Base-by-base conservation (phyloP, 495 filamentous ascomycete species). In the Lophium mytilinum region DNA sequence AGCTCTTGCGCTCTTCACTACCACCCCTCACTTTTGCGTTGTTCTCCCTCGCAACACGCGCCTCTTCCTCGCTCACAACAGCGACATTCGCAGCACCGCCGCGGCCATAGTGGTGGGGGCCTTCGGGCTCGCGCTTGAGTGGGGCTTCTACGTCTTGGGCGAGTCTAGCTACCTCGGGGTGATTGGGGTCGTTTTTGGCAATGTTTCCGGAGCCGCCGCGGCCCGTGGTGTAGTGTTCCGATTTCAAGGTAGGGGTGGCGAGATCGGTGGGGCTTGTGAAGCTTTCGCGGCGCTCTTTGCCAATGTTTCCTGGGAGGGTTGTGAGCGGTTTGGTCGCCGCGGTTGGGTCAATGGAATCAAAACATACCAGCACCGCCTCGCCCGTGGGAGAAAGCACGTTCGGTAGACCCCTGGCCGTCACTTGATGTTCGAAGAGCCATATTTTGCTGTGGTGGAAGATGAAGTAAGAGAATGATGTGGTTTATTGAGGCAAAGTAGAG, bases 171-270 rank as follows among this genome's bases (percentile, higher is more conserved):
- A 89, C 72, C 61, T 84, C 80, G 12, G 72, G 66, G 60, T 67
- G 56, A n/a, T 40, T 39, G n/a, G 64, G 56, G 42, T 72, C 66
- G 56, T 71, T 72, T n/a, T 60, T 56, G 6, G 64, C 69, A 58
- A 74, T 72, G 59, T 74, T 74, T 53, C 71, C 71, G 24, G 64
- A 58, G 43, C 83, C 83, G 19, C 83, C 83, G 57, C 83, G 82
- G 36, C 84, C 91, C 17, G 91, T 96, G 5, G 91, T 95, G 66
- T 89, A 91, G 56, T 89, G 73, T 14, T 86, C 75, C 18, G 78
- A 78, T 73, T 95, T 95, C 67, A 96, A 82, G 42, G 82, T 87
- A 0, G 91, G 91, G 3, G 90, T 95, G 61, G 83, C 73, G 53
- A 95, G 78, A 63, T 89, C 86, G 15, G 75, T 66, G 55, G 82